Percentiles rank a stretch among this genome's conserved stretches.
Evolutionary conservation across 345 rosid species (phyloP).

Genomic region (Eucalyptus sp.): DNA sequence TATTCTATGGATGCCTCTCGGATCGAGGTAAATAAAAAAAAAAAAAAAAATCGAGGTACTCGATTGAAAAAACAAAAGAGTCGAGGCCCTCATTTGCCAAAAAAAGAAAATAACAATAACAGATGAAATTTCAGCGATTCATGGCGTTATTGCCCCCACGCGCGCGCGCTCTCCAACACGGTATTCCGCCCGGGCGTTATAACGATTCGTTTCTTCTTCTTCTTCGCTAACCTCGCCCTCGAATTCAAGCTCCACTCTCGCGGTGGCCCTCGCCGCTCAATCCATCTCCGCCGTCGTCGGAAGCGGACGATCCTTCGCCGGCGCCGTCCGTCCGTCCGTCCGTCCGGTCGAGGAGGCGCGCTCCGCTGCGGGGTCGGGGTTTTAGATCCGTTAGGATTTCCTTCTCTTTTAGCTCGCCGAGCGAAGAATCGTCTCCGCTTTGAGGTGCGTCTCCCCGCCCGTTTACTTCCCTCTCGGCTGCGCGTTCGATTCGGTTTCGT

Average conservation of each 20-base stretch:
- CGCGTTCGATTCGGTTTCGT: background rate
- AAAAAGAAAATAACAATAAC: background rate
- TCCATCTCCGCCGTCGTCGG: background rate
- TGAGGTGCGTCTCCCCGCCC: background rate
- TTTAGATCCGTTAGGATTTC: background rate
- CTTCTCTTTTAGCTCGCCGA: background rate
- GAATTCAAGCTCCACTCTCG: background rate
- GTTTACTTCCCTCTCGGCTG: background rate
- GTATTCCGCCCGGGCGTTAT: background rate
- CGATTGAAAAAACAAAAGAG: background rate
- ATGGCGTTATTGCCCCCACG: background rate
- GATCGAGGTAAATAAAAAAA: background rate
- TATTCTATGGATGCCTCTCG: background rate
- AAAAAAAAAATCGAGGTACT: background rate
- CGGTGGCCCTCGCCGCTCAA: background rate
- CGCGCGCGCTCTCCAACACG: background rate
- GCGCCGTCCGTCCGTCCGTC: background rate
- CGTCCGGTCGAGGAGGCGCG: background rate
- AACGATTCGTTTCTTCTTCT: background rate
- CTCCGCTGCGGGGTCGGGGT: background rate
- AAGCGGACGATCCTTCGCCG: background rate
- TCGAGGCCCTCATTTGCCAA: background rate
- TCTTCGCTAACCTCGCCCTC: background rate
- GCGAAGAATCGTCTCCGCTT: background rate
- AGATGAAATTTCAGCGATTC: background rate